These are phyloP conservation scores for Xylaria telfairii DNA, from an alignment of 495 filamentous ascomycete genomes.

Conservation along the genomic window DNA sequence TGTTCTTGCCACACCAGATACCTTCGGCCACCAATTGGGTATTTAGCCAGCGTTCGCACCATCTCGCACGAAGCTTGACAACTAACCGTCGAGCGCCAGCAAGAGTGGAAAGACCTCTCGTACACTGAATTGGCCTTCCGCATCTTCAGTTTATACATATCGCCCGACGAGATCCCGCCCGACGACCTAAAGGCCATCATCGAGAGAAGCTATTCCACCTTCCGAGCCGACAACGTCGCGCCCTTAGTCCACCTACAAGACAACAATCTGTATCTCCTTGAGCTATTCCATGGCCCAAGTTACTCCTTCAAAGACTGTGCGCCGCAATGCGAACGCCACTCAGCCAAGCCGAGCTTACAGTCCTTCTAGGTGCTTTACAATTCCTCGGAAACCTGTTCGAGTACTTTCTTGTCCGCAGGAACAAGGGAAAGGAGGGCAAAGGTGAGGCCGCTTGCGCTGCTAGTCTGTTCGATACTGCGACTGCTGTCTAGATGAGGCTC, in stretches of 20 bases:
- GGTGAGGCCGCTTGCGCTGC: neutral
- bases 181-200: constrained; percentile 83
- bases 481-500: neutral
- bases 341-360: constrained; percentile 28
- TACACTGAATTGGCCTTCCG: constrained; percentile 81
- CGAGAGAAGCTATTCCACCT: constrained; percentile 79
- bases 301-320: constrained; percentile 84
- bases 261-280: constrained; percentile 81
- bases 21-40: constrained; percentile 68
- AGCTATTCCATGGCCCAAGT: constrained; percentile 98
- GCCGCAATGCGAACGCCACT: neutral
- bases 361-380: constrained; percentile 70
- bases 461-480: neutral
- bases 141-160: constrained; percentile 82
- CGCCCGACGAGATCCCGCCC: constrained; percentile 76
- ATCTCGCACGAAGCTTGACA: neutral
- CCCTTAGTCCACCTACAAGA: constrained; percentile 74
- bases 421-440: constrained; percentile 64
- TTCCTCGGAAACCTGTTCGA: constrained; percentile 96
- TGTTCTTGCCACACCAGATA: constrained; percentile 87
- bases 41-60: neutral
- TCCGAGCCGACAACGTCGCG: constrained; percentile 75
- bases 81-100: constrained; percentile 30
- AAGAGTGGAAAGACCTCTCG: constrained; percentile 74
- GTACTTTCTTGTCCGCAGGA: constrained; percentile 87